phyloP scores from a whole-genome alignment of 345 rosid species.

The Populus ilicifolia region DNA sequence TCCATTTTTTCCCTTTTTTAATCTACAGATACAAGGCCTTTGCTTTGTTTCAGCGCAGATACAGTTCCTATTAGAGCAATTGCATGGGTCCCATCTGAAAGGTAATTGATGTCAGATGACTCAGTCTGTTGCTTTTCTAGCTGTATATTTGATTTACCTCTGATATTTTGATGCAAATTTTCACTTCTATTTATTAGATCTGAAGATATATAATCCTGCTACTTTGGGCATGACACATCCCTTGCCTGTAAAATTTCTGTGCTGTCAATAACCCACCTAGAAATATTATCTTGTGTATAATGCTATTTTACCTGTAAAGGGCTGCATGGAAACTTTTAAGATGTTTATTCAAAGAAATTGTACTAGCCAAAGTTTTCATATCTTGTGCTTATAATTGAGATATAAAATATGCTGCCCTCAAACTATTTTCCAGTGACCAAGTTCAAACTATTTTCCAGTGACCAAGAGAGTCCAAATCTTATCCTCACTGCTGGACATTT shows the following conservation, averaged over 20 bases:
- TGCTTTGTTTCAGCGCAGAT: slow-evolving; percentile 83
- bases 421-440: slow-evolving; percentile 46
- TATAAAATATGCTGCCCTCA: slow-evolving; percentile 10
- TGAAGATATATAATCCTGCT: background rate
- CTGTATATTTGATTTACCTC: background rate
- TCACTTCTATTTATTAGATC: background rate
- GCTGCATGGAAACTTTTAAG: background rate
- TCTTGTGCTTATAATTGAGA: background rate
- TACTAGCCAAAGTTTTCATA: background rate
- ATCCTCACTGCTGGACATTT: slow-evolving; percentile 81
- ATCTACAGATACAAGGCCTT: slow-evolving; percentile 77
- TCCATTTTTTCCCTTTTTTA: slow-evolving; percentile 10
- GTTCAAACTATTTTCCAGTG: slow-evolving; percentile 48
- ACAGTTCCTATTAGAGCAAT: slow-evolving; percentile 74
- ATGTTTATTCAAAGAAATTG: background rate
- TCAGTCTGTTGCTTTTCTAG: background rate
- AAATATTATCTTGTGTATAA: background rate
- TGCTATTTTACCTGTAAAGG: background rate
- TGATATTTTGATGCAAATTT: background rate
- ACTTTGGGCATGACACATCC: background rate
- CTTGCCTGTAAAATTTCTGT: background rate
- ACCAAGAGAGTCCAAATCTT: slow-evolving; percentile 54
- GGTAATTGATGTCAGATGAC: slow-evolving; percentile 42
- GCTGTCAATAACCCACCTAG: background rate
- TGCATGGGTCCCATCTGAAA: slow-evolving; percentile 81